Evolutionary conservation across 345 rosid species (phyloP), one percentile per base, ranked within the genome.

Genomic region (Citrus unshiu): DNA sequence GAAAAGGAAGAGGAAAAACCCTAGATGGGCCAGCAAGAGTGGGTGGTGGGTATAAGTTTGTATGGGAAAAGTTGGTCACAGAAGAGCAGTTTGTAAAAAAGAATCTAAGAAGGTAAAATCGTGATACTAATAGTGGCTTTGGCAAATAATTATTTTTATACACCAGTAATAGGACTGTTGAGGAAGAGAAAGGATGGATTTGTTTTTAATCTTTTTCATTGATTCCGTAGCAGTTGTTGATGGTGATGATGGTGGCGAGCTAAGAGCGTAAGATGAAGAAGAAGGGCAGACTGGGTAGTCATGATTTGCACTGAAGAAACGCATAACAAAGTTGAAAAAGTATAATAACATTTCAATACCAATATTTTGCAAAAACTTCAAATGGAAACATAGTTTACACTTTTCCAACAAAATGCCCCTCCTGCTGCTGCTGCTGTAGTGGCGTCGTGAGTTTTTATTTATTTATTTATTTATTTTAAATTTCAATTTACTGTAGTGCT

Each of bases 21-120:
- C 85, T 79, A 83, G 85, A 73, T 69, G 87, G 87, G 83, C 84
- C 85, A 80, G 66, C 71, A 57, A n/a, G 76, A 54, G 81, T 58
- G 59, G 34, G 83, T 54, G 78, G 84, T 75, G 84, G 84, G 84
- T 72, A 81, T 72, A 51, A 77, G 73, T 60, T 79, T 73, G 77
- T 81, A 76, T 37, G 75, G 76, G 39, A 56, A 75, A 81, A 84
- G 81, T 35, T 77, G 81, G 84, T 78, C 77, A 83, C 27, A 70
- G 75, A 78, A 46, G 80, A 66, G 70, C 37, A 66, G 46, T 66
- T 7, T 6, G 73, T 51, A 83, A 80, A 80, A 84, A 67, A 18
- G 14, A 56, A 74, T 72, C 68, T 77, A 73, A 60, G 56, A 37
- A 74, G 24, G 66, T 3, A 73, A 59, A 35, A 43, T n/a, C 62